Conservation (phyloP, 345 rosid genomes). For the Citrus unshiu region DNA sequence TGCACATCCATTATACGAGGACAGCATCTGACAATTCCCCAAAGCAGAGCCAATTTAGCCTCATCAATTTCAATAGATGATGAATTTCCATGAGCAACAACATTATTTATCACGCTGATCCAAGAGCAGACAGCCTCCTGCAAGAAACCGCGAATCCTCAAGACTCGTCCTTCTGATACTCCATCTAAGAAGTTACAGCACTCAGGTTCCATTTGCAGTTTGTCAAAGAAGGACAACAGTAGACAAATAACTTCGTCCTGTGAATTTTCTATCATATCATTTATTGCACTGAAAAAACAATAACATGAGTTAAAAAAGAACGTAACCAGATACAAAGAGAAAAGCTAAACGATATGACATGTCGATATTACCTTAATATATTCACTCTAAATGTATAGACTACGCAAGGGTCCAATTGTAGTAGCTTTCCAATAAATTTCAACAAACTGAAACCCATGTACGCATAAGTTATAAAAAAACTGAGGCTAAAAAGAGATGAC, state of each 20-base stretch:
- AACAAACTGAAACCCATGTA: conserved; percentile 52
- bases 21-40: conserved; percentile 74
- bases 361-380: conserved; percentile 55
- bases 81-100: conserved; percentile 22
- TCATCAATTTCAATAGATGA: conserved; percentile 32
- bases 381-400: conserved; percentile 44
- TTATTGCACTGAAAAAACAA: conserved; percentile 59
- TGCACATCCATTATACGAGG: conserved; percentile 39
- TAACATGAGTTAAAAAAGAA: conserved; percentile 21
- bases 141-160: conserved; percentile 42
- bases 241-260: conserved; percentile 54
- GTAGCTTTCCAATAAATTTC: conserved; percentile 58
- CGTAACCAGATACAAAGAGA: neutral
- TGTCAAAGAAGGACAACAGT: conserved; percentile 55
- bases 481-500: neutral
- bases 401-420: conserved; percentile 43
- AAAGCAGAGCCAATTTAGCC: conserved; percentile 50
- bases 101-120: conserved; percentile 31
- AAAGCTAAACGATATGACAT: neutral
- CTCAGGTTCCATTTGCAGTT: conserved; percentile 40
- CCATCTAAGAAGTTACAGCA: conserved; percentile 31
- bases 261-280: conserved; percentile 58
- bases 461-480: conserved; percentile 12
- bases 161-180: conserved; percentile 33
- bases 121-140: conserved; percentile 29